Evolutionary conservation across 176 grass and related monocot genomes (phyloP), one percentile per base, ranked within the genome.

Genomic region (Poa pratensis): DNA sequence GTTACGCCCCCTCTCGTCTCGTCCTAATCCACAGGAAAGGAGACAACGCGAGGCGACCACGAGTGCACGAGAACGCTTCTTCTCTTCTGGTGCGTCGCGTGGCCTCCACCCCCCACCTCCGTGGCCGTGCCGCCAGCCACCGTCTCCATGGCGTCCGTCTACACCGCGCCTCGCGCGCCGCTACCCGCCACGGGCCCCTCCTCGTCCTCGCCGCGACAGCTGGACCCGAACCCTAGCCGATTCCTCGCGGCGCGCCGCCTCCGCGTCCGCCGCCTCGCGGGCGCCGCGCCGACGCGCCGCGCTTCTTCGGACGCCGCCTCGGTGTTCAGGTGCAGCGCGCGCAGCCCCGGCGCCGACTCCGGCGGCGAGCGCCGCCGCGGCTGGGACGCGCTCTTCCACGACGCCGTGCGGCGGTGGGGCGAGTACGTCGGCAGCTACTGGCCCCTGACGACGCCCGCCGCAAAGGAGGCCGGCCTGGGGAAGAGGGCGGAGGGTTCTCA

Each of bases 331-430:
- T 83, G 65, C 73, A 32, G 77, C 63, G 76, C 86, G 51, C 81
- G 61, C 14, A 28, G 86, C 73, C 27, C 57, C 35, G 78, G 66
- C 39, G 78, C 81, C 23, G 83, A 70, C 76, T 59, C 55, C 7
- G 60, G 76, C n/a, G 96, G 77, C 58, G 86, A 80, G 53, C 88
- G 69, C 2, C 77, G 80, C 15, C 62, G 90, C 13, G 85, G 96
- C 7, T 98, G 96, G 96, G 86, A 98, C 69, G 77, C 90, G 52
- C 85, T 92, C 42, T 81, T 98, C 66, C 81, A 94, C 54, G 90
- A 92, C 13, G 93, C 88, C 24, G 90, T 89, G 46, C 94, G 92
- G 62, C 84, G 84, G 78, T 94, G 93, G 82, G 80, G 73, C 45
- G 89, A 96, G 30, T 92, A 92, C 74, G 75, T 98, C 49, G 85